phyloP scores from a whole-genome alignment of 306 rosid species.

The Cicer pinnatifidum region DNA sequence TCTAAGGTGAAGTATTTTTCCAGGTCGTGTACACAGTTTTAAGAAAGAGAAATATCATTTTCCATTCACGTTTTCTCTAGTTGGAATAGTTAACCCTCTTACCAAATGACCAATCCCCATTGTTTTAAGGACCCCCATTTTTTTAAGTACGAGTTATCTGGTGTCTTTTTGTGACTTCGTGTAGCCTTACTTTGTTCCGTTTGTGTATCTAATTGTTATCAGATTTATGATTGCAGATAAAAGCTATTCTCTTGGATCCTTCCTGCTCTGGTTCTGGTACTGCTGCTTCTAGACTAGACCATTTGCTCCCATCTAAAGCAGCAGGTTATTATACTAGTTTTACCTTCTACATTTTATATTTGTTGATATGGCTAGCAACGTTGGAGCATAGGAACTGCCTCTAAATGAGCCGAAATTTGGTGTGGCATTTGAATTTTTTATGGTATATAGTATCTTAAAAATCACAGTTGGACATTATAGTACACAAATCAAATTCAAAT shows the following conservation, averaged over 20 bases:
- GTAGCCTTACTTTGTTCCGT: neutral
- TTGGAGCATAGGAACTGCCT: slow-evolving; percentile 29
- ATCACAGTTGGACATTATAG: neutral
- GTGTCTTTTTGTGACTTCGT: neutral
- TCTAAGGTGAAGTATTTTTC: slow-evolving; percentile 63
- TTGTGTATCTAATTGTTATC: slow-evolving; percentile 42
- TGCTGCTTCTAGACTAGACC: slow-evolving; percentile 76
- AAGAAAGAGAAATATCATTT: neutral
- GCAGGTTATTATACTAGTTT: slow-evolving; percentile 58
- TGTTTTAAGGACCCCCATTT: neutral
- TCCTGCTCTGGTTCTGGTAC: slow-evolving; percentile 96
- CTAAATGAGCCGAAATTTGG: slow-evolving; percentile 19
- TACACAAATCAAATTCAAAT: neutral
- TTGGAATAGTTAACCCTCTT: slow-evolving; percentile 6
- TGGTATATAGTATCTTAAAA: neutral
- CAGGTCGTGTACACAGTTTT: neutral
- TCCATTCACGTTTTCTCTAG: slow-evolving; percentile 5
- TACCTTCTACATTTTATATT: neutral
- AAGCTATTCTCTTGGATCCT: slow-evolving; percentile 90
- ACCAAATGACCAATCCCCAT: neutral
- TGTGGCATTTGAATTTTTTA: neutral
- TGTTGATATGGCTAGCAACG: slow-evolving; percentile 38
- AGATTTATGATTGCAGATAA: slow-evolving; percentile 54
- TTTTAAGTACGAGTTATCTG: neutral
- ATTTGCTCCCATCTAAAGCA: slow-evolving; percentile 82